phyloP scores from a whole-genome alignment of 148 eudicot species.

The Silene conica region DNA sequence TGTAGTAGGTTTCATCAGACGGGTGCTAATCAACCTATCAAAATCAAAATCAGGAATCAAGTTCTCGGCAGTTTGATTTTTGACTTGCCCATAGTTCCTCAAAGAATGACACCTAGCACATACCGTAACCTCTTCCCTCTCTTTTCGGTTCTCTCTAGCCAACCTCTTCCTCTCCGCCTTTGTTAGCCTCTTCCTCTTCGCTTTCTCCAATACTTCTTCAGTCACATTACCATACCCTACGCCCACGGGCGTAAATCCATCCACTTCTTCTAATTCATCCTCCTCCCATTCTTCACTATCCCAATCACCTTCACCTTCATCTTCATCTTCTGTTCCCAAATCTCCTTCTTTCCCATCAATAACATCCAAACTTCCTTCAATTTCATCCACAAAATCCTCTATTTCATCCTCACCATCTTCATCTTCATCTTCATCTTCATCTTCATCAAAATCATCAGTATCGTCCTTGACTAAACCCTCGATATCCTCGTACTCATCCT shows the following conservation, averaged over 20 bases:
- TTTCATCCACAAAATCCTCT: constrained; percentile 30
- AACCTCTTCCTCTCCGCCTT: constrained; percentile 76
- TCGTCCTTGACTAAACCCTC: constrained; percentile 36
- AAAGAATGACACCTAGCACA: constrained; percentile 97
- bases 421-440: constrained; percentile 27
- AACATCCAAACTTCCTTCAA: constrained; percentile 37
- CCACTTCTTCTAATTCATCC: constrained; percentile 42
- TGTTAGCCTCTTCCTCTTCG: constrained; percentile 49
- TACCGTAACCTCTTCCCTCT: constrained; percentile 70
- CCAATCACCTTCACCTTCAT: constrained; percentile 48
- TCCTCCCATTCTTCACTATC: constrained; percentile 74
- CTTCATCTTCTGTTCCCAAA: constrained; percentile 30
- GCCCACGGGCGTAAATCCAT: constrained; percentile 71
- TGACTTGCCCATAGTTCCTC: constrained; percentile 87
- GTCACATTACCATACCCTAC: constrained; percentile 87
- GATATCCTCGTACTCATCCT: constrained; percentile 31
- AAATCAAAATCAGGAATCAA: constrained; percentile 97
- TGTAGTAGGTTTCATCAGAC: constrained; percentile 73
- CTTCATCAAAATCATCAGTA: constrained; percentile 22
- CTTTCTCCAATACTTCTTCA: constrained; percentile 50
- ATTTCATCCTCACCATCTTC: constrained; percentile 33
- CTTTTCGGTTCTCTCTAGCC: constrained; percentile 59
- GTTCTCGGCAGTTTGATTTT: constrained; percentile 78
- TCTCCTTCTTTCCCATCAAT: constrained; percentile 35
- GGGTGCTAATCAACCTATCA: constrained; percentile 67